These are phyloP conservation scores for Fagopyrum esculentum DNA, from an alignment of 148 eudicot genomes.

Conservation along the genomic window DNA sequence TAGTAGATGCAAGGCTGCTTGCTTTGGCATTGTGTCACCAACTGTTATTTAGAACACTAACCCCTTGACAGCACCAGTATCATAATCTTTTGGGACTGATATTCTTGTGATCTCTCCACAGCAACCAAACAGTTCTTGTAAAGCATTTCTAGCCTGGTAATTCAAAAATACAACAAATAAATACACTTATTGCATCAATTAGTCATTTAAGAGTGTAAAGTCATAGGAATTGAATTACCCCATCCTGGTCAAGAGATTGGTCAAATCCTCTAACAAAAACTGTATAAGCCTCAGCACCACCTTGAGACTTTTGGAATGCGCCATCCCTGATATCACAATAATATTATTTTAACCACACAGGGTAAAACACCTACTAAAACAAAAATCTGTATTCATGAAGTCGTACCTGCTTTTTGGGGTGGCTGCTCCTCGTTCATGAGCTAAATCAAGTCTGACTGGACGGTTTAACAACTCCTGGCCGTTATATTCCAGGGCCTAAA, in stretches of 20 bases:
- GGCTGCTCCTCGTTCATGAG: conserved; percentile 53
- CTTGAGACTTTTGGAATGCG: conserved; percentile 45
- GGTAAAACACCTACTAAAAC: neutral
- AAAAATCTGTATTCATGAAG: neutral
- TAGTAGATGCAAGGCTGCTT: too few species aligned
- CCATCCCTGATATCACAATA: conserved; percentile 24
- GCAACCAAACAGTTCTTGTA: conserved; percentile 51
- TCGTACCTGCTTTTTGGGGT: conserved; percentile 56
- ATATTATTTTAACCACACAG: neutral
- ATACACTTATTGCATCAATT: neutral
- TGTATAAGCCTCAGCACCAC: conserved; percentile 29
- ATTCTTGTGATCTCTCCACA: conserved; percentile 80
- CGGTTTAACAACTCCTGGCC: conserved; percentile 49
- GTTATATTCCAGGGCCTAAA: conserved; percentile 58
- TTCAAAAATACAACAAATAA: neutral
- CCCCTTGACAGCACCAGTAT: conserved; percentile 53
- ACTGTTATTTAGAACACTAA: conserved; percentile 16
- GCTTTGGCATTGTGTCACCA: too few species aligned
- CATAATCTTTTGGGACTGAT: conserved; percentile 52
- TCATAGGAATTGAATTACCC: conserved; percentile 24
- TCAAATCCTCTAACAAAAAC: conserved; percentile 69
- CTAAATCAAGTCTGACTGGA: conserved; percentile 53
- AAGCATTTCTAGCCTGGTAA: conserved; percentile 46
- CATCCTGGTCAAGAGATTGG: conserved; percentile 36
- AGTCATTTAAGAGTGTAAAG: neutral